Percentiles rank a stretch among this genome's conserved stretches.
Conservation (phyloP, 2,329 filamentous ascomycete genomes). For the Colletotrichum limetticola region DNA sequence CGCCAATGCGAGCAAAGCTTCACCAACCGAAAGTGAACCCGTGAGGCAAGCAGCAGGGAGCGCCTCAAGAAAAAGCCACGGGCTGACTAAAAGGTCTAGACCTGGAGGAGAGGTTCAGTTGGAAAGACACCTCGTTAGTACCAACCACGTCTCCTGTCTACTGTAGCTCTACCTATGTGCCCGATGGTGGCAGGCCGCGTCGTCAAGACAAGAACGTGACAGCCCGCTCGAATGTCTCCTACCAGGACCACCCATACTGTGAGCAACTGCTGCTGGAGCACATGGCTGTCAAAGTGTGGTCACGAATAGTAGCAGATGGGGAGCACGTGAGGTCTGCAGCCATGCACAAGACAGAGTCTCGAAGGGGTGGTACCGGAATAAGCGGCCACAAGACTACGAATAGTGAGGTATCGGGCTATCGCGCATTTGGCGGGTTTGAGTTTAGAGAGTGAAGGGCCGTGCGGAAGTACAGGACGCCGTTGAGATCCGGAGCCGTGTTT, state of each 20-base stretch:
- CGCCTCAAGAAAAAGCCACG: neutral
- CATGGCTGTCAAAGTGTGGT: neutral
- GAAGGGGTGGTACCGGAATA: neutral
- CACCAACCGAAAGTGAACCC: too few relatives aligned
- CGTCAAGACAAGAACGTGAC: conserved; percentile 11
- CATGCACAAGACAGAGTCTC: conserved; percentile 2
- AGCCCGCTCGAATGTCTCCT: neutral
- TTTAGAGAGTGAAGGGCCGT: conserved; percentile 18
- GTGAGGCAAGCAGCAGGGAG: too few relatives aligned
- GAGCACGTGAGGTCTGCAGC: conserved; percentile 18
- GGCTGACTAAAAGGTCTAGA: neutral
- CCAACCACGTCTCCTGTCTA: neutral
- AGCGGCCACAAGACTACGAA: neutral
- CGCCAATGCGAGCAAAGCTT: too few relatives aligned
- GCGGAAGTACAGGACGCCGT: conserved; percentile 29
- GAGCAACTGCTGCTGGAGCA: neutral
- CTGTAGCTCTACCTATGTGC: neutral
- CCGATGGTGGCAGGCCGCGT: neutral
- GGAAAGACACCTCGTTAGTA: neutral
- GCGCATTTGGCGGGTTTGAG: conserved; percentile 9
- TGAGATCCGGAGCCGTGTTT: conserved; percentile 32
- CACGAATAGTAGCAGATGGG: neutral
- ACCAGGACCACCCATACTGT: conserved; percentile 1
- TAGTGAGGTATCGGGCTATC: neutral
- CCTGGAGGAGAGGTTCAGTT: neutral